phyloP scores from a whole-genome alignment of 2,329 filamentous ascomycete species.

The Fusarium transvaalense region DNA sequence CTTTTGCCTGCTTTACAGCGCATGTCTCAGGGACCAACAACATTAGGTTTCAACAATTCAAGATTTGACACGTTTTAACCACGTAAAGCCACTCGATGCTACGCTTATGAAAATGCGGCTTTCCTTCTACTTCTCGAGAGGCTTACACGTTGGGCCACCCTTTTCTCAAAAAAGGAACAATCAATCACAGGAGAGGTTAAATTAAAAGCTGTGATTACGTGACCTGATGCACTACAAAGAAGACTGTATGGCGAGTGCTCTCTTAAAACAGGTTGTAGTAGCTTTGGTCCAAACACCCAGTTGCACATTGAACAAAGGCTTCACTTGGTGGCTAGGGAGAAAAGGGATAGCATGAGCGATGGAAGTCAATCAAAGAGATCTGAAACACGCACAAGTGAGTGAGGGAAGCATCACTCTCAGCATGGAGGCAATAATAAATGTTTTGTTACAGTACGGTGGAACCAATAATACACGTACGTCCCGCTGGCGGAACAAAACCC shows the following conservation, averaged over 20 bases:
- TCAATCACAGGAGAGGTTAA: slow-evolving; percentile 21
- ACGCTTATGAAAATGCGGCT: not conserved
- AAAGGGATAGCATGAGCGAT: not conserved
- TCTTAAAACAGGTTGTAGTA: too few relatives aligned
- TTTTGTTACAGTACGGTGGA: slow-evolving; percentile 4
- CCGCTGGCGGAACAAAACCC: slow-evolving; percentile 18
- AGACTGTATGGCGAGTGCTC: not conserved
- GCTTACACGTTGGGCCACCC: not conserved
- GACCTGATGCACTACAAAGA: not conserved
- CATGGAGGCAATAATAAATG: not conserved
- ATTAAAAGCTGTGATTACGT: slow-evolving; percentile 18
- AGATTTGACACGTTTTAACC: not conserved
- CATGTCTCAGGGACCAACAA: not conserved
- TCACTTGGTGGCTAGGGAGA: not conserved
- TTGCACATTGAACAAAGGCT: not conserved
- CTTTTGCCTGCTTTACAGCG: not conserved
- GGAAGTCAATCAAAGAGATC: not conserved
- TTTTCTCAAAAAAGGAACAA: not conserved
- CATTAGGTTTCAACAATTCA: not conserved
- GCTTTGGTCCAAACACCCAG: not conserved
- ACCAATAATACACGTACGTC: slow-evolving; percentile 28
- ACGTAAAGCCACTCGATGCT: not conserved
- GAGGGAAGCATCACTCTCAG: not conserved
- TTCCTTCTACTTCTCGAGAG: not conserved
- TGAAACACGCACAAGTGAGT: not conserved